phyloP scores from a whole-genome alignment of 768 basidiomycete species.

The Melanogaster broomeanus region DNA sequence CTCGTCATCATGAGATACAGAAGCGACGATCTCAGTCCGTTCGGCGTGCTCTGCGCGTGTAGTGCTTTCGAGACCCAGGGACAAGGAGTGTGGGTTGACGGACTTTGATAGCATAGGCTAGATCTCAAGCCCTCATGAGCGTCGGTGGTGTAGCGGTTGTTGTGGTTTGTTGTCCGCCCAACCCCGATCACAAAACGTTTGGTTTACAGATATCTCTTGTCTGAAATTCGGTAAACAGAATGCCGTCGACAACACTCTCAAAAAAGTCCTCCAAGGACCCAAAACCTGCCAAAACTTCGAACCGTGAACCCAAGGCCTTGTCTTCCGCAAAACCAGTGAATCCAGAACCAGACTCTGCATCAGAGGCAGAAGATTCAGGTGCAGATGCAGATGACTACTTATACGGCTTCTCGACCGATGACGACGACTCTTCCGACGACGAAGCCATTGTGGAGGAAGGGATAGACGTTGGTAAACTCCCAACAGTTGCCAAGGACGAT shows the following conservation, averaged over 20 bases:
- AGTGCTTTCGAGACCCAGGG: conserved; percentile 31
- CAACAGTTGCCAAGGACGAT: conserved; percentile 89
- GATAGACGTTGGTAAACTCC: conserved; percentile 74
- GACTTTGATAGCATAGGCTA: conserved; percentile 40
- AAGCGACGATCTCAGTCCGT: conserved; percentile 5
- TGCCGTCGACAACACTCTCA: background rate
- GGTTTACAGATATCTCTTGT: background rate
- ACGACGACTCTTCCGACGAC: conserved; percentile 78
- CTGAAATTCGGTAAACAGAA: background rate
- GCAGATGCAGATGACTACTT: conserved; percentile 47
- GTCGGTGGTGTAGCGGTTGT: conserved; percentile 10
- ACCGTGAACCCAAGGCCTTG: conserved; percentile 9
- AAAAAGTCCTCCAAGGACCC: conserved; percentile 16
- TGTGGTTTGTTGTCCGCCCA: conserved; percentile 21
- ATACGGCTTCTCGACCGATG: conserved; percentile 77
- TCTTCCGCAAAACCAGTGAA: background rate
- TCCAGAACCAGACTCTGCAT: background rate
- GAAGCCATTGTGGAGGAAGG: conserved; percentile 58
- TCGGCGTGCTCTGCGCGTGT: conserved; percentile 37
- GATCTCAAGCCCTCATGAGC: no score
- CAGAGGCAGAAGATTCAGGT: conserved; percentile 1
- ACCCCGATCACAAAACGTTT: background rate
- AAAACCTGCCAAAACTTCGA: conserved; percentile 16
- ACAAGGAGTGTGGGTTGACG: conserved; percentile 47
- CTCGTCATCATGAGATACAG: conserved; percentile 5